A percentile compares a stretch with the other conserved stretches of the same genome.
Evolutionary conservation across 768 basidiomycete species (phyloP).

Genomic region (Naganishia vishniacii): DNA sequence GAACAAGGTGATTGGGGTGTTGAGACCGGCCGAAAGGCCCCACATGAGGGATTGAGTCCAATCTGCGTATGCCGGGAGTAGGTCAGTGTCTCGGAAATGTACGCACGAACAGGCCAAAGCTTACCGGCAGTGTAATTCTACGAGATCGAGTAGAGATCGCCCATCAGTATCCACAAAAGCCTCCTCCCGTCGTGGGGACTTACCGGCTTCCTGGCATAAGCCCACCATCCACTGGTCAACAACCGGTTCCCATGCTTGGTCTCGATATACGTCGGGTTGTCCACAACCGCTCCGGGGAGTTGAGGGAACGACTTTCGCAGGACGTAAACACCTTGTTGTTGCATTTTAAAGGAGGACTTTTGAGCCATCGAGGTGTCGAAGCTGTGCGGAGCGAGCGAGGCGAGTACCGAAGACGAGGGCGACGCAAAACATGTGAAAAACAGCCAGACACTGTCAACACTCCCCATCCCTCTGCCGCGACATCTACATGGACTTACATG

Average conservation of each 20-base stretch:
- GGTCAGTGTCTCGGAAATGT: not conserved
- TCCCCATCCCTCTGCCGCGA: not conserved
- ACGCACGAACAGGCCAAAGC: not conserved
- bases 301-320: constrained; percentile 93
- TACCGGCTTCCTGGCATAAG: constrained; percentile 84
- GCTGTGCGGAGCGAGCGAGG: constrained; percentile 49
- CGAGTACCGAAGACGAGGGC: not conserved
- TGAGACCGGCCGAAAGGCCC: constrained; percentile 86
- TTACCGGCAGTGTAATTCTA: constrained; percentile 83
- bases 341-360: constrained; percentile 95
- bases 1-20: constrained; percentile 92
- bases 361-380: constrained; percentile 95
- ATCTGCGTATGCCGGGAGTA: constrained; percentile 53
- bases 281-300: constrained; percentile 69
- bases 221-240: constrained; percentile 90
- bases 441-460: not conserved
- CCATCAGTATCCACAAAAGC: not conserved
- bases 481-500: constrained; percentile 56
- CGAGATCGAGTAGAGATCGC: not conserved
- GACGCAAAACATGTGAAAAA: not conserved
- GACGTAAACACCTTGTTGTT: constrained; percentile 76
- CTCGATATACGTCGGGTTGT: constrained; percentile 86
- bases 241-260: constrained; percentile 95
- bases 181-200: constrained; percentile 45
- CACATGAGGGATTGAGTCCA: constrained; percentile 84